These are phyloP conservation scores for Neurospora sp. DNA, from an alignment of 2,329 filamentous ascomycete genomes.

Conservation along the genomic window DNA sequence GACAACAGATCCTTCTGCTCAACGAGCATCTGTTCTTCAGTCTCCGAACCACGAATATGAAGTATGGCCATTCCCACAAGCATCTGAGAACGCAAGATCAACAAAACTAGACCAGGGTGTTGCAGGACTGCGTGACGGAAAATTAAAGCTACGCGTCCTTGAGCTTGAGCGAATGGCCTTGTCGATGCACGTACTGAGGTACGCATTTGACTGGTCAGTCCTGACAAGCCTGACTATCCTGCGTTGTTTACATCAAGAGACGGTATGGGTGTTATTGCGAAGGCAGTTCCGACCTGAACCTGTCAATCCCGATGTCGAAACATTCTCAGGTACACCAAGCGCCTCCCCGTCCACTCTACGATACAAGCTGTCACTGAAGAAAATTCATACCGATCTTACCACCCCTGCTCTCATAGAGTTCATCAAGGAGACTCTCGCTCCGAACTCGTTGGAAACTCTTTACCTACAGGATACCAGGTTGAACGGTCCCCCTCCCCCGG, in stretches of 20 bases:
- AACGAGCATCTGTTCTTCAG: background rate
- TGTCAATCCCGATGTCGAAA: constrained; percentile 19
- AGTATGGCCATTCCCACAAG: background rate
- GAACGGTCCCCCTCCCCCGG: constrained; percentile 35
- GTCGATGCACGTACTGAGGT: constrained; percentile 60
- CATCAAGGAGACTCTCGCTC: constrained; percentile 66
- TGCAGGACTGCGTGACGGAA: constrained; percentile 33
- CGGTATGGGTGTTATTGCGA: constrained; percentile 64
- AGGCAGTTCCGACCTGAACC: constrained; percentile 45
- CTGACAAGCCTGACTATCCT: constrained; percentile 66
- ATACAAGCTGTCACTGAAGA: constrained; percentile 58
- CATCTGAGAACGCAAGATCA: background rate
- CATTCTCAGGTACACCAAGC: constrained; percentile 15
- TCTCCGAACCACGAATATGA: background rate
- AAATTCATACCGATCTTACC: constrained; percentile 65
- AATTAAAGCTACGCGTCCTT: constrained; percentile 58
- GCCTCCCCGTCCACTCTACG: constrained; percentile 30
- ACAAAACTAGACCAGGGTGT: background rate
- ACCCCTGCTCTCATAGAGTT: constrained; percentile 62
- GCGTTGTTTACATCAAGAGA: constrained; percentile 62
- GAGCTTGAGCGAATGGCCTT: constrained; percentile 67
- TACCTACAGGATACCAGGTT: constrained; percentile 60
- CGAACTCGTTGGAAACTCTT: constrained; percentile 69
- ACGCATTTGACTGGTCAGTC: constrained; percentile 64
- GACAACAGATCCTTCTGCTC: background rate